Evolutionary conservation across 2,329 filamentous ascomycete species (phyloP).

Genomic region (Coleophoma cylindrospora): DNA sequence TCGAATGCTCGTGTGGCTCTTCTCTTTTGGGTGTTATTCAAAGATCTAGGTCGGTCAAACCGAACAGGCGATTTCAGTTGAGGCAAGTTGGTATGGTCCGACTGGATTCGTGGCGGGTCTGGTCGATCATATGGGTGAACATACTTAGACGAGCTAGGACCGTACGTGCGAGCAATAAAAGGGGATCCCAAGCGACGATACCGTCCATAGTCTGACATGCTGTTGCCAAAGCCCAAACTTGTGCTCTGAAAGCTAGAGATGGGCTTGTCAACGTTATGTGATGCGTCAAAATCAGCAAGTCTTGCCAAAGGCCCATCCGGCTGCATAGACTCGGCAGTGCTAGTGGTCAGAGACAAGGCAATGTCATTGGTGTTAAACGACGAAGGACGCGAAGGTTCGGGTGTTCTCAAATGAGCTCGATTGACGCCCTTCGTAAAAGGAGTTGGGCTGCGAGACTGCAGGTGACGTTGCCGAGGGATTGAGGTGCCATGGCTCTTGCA

Average conservation of each 20-base stretch:
- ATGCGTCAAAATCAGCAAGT: slow-evolving; percentile 41
- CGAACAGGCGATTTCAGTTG: slow-evolving; percentile 23
- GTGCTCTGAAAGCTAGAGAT: not conserved
- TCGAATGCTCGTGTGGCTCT: slow-evolving; percentile 20
- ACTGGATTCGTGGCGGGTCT: slow-evolving; percentile 8
- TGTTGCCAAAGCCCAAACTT: not conserved
- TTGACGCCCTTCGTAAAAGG: slow-evolving; percentile 48
- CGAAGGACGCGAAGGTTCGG: slow-evolving; percentile 34
- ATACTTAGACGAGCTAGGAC: slow-evolving; percentile 50
- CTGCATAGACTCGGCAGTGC: slow-evolving; percentile 62
- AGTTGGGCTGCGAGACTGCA: slow-evolving; percentile 48
- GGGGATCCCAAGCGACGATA: slow-evolving; percentile 19
- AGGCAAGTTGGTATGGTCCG: slow-evolving; percentile 8
- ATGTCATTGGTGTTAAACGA: slow-evolving; percentile 58
- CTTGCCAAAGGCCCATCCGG: slow-evolving; percentile 55
- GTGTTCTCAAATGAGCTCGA: slow-evolving; percentile 43
- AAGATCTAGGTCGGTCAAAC: slow-evolving; percentile 14
- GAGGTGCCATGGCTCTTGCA: slow-evolving; percentile 47
- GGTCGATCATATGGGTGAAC: slow-evolving; percentile 8
- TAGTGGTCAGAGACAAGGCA: slow-evolving; percentile 56
- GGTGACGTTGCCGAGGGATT: slow-evolving; percentile 36
- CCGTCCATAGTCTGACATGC: not conserved
- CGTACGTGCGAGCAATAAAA: slow-evolving; percentile 54
- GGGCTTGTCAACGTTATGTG: slow-evolving; percentile 2
- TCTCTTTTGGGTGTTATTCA: slow-evolving; percentile 18